Percentiles rank a stretch among this genome's conserved stretches.
Conservation (phyloP, 257 asterid genomes). For the Plantago major region DNA sequence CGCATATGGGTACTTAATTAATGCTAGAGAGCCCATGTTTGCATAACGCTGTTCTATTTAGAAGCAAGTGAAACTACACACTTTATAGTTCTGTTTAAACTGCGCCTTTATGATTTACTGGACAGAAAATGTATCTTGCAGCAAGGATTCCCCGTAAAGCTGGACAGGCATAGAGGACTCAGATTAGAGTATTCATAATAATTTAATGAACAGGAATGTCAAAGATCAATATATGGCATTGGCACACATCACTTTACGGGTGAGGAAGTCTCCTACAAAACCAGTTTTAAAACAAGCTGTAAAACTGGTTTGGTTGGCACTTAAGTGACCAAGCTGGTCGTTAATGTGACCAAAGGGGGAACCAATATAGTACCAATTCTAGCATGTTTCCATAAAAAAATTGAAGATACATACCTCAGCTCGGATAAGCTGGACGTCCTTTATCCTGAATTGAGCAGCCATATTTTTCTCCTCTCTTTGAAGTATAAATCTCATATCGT, state of each 20-base stretch:
- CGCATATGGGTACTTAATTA: background rate
- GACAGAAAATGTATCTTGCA: too few relatives aligned
- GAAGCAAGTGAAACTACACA: too few relatives aligned
- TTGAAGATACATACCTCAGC: conserved; percentile 64
- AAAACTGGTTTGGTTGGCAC: too few relatives aligned
- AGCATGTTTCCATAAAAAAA: background rate
- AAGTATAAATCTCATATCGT: conserved; percentile 54
- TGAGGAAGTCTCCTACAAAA: background rate
- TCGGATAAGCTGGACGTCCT: conserved; percentile 75
- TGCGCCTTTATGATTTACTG: too few relatives aligned
- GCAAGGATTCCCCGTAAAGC: background rate
- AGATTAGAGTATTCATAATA: background rate
- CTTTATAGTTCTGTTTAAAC: too few relatives aligned
- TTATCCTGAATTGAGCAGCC: conserved; percentile 55
- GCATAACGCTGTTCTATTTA: too few relatives aligned
- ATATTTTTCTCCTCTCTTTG: conserved; percentile 54
- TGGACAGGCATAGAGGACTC: background rate
- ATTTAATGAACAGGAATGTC: background rate
- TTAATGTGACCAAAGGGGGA: too few relatives aligned
- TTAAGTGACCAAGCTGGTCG: too few relatives aligned
- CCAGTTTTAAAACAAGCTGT: too few relatives aligned
- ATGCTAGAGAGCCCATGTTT: too few relatives aligned
- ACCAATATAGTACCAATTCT: background rate
- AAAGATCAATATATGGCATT: too few relatives aligned
- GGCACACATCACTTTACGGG: background rate